Evolutionary conservation across 2,329 filamentous ascomycete species (phyloP), one percentile per base, ranked within the genome.

Genomic region (Trichoderma sp.): DNA sequence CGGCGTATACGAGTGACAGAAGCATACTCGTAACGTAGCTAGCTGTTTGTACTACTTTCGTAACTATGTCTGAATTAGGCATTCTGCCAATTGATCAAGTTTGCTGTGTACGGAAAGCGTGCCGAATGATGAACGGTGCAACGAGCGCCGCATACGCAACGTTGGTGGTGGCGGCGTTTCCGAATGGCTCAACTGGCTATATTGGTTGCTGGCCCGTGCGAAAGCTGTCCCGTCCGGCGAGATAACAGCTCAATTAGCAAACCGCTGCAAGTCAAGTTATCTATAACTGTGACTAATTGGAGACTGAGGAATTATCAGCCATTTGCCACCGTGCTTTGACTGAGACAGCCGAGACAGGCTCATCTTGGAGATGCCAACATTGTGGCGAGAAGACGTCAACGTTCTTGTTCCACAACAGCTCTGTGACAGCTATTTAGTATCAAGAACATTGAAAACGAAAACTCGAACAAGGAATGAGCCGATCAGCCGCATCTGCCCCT

Each of bases 401-500:
- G 14, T 36, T 21, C 12, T 8, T 39, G 8, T 36, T 18, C 21
- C 58, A 36, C 32, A 36, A 61, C 15, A 24, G 47, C 12, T 24
- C 28, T 36, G 21, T 36, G 21, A n/a, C 61, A 63, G 39, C 36
- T n/a, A 26, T n/a, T 18, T 18, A 8, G 36, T 47, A 51, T 51
- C 6, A 65, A 65, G 12, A 39, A 9, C n/a, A 34, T 66, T 9
- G 28, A 28, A 28, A 56, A 65, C 43, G 34, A 36, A n/a, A 58
- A 67, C 28, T 57, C 64, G 51, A 58, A 24, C 64, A 53, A 53
- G 47, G 47, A 53, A 24, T 24, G n/a, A 53, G 47, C 47, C 47
- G 47, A 53, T 53, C 47, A 28, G 67, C 67, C 67, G 67, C 47
- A 53, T 62, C 67, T 62, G 18, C 15, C 60, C 39, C 67, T 62